Conservation (phyloP, 106 monocot genomes). For the Gastrodia elata region DNA sequence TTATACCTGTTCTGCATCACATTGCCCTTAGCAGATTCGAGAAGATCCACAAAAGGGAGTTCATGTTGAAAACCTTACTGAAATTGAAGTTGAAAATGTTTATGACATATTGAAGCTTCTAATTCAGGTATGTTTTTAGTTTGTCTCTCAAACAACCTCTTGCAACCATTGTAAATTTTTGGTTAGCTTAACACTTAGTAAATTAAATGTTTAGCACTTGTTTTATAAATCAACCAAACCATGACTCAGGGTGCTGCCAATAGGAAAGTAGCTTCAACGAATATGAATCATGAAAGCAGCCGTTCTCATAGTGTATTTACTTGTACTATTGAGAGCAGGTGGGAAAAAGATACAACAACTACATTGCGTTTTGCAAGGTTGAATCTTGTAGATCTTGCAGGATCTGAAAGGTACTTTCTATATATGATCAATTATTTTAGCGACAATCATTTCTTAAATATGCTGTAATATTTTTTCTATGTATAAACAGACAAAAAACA, state of each 20-base stretch:
- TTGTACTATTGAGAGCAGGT: constrained; percentile 84
- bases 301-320: constrained; percentile 96
- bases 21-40: constrained; percentile 38
- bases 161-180: neutral
- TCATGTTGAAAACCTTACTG: constrained; percentile 88
- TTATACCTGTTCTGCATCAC: neutral
- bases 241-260: constrained; percentile 68
- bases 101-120: constrained; percentile 71
- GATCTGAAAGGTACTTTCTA: constrained; percentile 69
- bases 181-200: neutral
- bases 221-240: constrained; percentile 1
- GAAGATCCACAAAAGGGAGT: constrained; percentile 73
- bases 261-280: constrained; percentile 87
- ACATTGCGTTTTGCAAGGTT: constrained; percentile 82
- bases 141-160: neutral
- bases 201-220: neutral
- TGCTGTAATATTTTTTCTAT: neutral
- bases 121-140: constrained; percentile 35
- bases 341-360: constrained; percentile 66
- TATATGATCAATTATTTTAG: neutral
- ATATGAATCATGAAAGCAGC: constrained; percentile 94
- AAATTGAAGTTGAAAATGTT: constrained; percentile 75
- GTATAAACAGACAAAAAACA: constrained; percentile 63
- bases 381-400: constrained; percentile 94
- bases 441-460: neutral